phyloP scores from a whole-genome alignment of 345 rosid genomes.

The Hibiscus mutabilis region DNA sequence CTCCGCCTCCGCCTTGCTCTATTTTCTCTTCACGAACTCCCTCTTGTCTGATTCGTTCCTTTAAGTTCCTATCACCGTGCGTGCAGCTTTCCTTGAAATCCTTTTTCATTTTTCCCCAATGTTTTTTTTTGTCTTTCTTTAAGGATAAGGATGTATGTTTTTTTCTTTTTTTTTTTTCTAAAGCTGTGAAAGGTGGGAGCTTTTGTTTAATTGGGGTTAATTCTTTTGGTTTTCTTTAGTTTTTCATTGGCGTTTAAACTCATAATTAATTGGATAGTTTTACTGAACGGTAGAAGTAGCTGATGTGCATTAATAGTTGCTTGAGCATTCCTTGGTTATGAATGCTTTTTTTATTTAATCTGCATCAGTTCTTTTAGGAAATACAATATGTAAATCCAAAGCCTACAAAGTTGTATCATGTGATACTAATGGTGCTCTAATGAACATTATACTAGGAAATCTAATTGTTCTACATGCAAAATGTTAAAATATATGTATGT shows the following conservation, averaged over 20 bases:
- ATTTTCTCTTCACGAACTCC: conserved; percentile 29
- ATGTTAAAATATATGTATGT: not conserved
- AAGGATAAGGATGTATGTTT: not conserved
- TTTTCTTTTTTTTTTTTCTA: not conserved
- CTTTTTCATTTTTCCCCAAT: not conserved
- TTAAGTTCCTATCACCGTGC: conserved; percentile 45
- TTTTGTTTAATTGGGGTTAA: not conserved
- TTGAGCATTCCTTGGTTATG: not conserved
- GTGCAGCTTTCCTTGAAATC: conserved; percentile 14
- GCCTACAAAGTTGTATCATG: not conserved
- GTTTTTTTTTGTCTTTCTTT: not conserved
- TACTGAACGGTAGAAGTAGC: not conserved
- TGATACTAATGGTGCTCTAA: not conserved
- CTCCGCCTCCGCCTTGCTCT: conserved; percentile 29
- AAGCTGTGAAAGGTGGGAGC: not conserved
- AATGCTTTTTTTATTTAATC: not conserved
- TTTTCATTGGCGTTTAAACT: not conserved
- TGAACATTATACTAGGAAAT: not conserved
- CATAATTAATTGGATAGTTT: not conserved
- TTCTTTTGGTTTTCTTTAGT: not conserved
- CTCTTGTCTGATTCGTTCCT: conserved; percentile 31
- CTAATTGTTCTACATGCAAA: not conserved
- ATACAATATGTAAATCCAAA: not conserved
- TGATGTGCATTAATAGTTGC: not conserved
- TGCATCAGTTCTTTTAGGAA: not conserved